Evolutionary conservation across 2,329 filamentous ascomycete genomes (phyloP), one percentile per base, ranked within the genome.

Genomic region (Dactylonectria macrodidyma): DNA sequence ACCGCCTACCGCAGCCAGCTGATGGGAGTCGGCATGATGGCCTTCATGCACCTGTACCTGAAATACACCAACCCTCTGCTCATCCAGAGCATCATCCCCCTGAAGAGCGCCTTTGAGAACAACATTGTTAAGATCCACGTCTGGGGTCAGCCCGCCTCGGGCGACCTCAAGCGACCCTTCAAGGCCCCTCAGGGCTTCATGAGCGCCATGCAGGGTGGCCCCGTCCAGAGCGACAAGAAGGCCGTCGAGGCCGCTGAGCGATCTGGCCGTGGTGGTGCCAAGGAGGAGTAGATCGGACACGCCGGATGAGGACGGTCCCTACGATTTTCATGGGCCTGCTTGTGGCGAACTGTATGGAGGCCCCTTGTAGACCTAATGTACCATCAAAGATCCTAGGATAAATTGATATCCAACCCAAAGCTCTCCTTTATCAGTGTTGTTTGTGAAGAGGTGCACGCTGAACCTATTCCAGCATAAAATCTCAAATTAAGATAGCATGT

Each of bases 21-120:
- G 78, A 98, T 97, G 93, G 96, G 96, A 68, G 88, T 99, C 66
- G 95, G 89, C 82, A 99, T 99, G 95, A 98, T 99, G 95, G 91
- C 84, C 70, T 93, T 98, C 79, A 98, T 99, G 95, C 96, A 99
- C 86, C 75, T 99, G 70, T 99, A 98, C 91, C 93, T 99, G 89
- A 95, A 98, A 84, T 99, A 98, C 92, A 98, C 95, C 86, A 99
- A 98, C 91, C 96, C 96, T 48, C 93, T 99, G 59, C 87, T 98
- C 78, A 97, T 99, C 86, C 96, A 99, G 90, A 97, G 93, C 82
- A 97, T 99, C 86, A 96, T 99, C 80, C 96, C 96, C 38, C 88
- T 98, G 83, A 99, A 99, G 92, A 89, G 93, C 80, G 95, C 95
- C 52, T 89, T 99, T 83, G 96, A 99, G 88, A 89, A 92, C 85